Evolutionary conservation across 371 early-diverging fungal genomes (phyloP).

Genomic region (Fennellomyces sp.): DNA sequence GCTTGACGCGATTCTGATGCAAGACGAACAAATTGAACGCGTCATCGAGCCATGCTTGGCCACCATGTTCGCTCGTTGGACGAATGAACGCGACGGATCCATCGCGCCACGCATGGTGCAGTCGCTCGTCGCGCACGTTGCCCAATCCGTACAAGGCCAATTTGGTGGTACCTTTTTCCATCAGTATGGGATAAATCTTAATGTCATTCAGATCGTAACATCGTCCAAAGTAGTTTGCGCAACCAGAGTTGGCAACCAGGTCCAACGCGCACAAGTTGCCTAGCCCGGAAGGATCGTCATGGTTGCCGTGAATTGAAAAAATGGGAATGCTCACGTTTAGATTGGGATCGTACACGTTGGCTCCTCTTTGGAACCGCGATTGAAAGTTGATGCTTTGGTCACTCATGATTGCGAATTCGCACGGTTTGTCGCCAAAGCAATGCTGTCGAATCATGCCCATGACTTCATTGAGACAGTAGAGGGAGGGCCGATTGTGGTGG

Average conservation of each 20-base stretch:
- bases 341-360: slow-evolving; percentile 92
- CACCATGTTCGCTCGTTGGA: slow-evolving; percentile 61
- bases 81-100: slow-evolving; percentile 78
- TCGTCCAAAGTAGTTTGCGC: slow-evolving; percentile 97
- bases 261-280: slow-evolving; percentile 87
- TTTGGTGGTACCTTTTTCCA: slow-evolving; percentile 78
- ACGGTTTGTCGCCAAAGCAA: slow-evolving; percentile 82
- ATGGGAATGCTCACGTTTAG: slow-evolving; percentile 89
- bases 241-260: slow-evolving; percentile 80
- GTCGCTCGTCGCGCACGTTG: slow-evolving; percentile 93
- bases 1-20: slow-evolving; percentile 90
- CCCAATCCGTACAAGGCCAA: slow-evolving; percentile 97
- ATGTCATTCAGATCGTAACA: slow-evolving; percentile 76
- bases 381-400: slow-evolving; percentile 79
- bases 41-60: slow-evolving; percentile 68
- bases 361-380: slow-evolving; percentile 50
- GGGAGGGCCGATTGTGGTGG: slow-evolving; percentile 97
- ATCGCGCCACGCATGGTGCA: slow-evolving; percentile 83
- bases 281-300: slow-evolving; percentile 97
- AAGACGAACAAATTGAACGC: slow-evolving; percentile 73
- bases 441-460: slow-evolving; percentile 81
- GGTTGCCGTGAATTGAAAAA: slow-evolving; percentile 99
- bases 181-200: slow-evolving; percentile 76
- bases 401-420: slow-evolving; percentile 75
- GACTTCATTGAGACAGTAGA: slow-evolving; percentile 76